Percentiles rank a stretch among this genome's conserved stretches.
Evolutionary conservation across 2,329 filamentous ascomycete genomes (phyloP).

Genomic region (Ascochyta fabae): DNA sequence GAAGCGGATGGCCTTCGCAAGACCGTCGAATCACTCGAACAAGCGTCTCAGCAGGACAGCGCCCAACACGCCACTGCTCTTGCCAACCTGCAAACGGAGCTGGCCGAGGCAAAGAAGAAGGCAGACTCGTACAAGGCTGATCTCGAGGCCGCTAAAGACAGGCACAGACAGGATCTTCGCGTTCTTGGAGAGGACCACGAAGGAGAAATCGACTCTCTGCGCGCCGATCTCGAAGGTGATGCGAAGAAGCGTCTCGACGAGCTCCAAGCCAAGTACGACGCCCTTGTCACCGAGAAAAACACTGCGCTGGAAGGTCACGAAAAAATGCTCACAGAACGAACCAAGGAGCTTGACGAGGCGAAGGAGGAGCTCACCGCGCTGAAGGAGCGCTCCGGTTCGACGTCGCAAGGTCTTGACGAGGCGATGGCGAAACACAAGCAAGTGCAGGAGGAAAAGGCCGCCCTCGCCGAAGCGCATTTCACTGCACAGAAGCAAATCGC

Average conservation of each 20-base stretch:
- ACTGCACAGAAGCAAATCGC: constrained; percentile 29
- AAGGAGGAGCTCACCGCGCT: constrained; percentile 27
- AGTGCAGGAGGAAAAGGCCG: constrained; percentile 32
- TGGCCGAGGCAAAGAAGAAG: constrained; percentile 36
- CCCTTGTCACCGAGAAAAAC: constrained; percentile 40
- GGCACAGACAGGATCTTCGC: constrained; percentile 38
- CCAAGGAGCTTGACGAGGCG: constrained; percentile 27
- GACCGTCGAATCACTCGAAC: constrained; percentile 43
- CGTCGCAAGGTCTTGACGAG: constrained; percentile 32
- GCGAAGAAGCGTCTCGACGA: constrained; percentile 43
- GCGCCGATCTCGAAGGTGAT: constrained; percentile 45
- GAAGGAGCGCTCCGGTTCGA: constrained; percentile 32
- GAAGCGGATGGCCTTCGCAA: constrained; percentile 39
- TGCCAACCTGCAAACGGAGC: constrained; percentile 32
- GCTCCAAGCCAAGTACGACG: constrained; percentile 42
- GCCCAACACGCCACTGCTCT: constrained; percentile 35
- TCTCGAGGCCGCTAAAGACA: constrained; percentile 33
- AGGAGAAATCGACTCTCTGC: constrained; percentile 43
- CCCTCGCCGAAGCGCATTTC: constrained; percentile 29
- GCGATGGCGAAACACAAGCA: constrained; percentile 33
- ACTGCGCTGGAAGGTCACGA: constrained; percentile 30
- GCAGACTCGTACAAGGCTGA: constrained; percentile 37
- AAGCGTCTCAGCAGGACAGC: constrained; percentile 36
- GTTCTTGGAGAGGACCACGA: constrained; percentile 44
- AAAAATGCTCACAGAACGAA: constrained; percentile 27